phyloP scores from a whole-genome alignment of 176 grass and related monocot genomes.

The Musa itinerans region DNA sequence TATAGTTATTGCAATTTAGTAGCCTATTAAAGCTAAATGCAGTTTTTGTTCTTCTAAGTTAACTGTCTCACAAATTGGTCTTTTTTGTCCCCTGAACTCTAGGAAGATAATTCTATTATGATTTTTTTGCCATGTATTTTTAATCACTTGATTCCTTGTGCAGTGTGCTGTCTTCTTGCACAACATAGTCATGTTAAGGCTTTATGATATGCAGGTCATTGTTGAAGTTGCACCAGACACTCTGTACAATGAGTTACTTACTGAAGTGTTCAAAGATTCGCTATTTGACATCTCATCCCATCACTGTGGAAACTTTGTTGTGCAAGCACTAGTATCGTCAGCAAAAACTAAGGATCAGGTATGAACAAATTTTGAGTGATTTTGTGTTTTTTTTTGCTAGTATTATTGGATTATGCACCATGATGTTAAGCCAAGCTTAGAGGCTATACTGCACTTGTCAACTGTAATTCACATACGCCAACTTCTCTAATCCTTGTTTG shows the following conservation, averaged over 20 bases:
- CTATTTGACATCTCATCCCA: conserved; percentile 85
- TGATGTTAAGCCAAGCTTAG: not conserved
- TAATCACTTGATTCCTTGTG: not conserved
- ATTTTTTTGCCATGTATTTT: not conserved
- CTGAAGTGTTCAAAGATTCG: conserved; percentile 46
- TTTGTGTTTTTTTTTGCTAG: not conserved
- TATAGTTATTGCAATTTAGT: not conserved
- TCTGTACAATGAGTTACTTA: conserved; percentile 51
- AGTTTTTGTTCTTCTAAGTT: not conserved
- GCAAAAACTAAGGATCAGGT: conserved; percentile 75
- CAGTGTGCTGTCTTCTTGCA: not conserved
- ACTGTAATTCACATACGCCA: too few relatives aligned
- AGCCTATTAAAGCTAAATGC: not conserved
- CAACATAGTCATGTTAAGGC: not conserved
- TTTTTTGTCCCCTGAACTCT: not conserved
- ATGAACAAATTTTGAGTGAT: conserved; percentile 1
- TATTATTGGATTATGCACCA: not conserved
- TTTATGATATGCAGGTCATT: conserved; percentile 52
- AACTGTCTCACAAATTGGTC: not conserved
- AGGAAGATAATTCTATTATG: not conserved
- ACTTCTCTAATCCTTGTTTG: too few relatives aligned
- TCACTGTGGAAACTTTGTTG: conserved; percentile 82
- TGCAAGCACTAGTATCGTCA: conserved; percentile 86
- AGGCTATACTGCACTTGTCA: too few relatives aligned
- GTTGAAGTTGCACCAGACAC: conserved; percentile 79